phyloP scores from a whole-genome alignment of 2,329 filamentous ascomycete genomes.

The Leptoxyphium fumago region DNA sequence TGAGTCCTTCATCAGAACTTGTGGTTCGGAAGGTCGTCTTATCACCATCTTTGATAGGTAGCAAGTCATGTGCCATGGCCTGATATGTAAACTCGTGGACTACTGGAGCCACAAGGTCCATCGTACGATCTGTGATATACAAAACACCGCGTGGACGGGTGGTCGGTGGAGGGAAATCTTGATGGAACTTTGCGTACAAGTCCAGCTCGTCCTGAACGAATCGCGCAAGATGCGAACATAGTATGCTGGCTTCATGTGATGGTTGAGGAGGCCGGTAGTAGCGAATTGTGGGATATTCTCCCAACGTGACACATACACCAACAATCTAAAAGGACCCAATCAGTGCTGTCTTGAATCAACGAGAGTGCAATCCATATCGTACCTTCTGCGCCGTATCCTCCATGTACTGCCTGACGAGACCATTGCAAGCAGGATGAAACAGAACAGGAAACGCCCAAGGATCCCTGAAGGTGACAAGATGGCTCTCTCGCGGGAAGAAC shows the following conservation, averaged over 20 bases:
- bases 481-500: conserved; percentile 81
- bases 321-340: conserved; percentile 44
- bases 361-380: background rate
- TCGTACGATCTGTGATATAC: conserved; percentile 77
- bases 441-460: conserved; percentile 91
- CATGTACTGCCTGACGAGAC: conserved; percentile 69
- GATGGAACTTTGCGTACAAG: conserved; percentile 69
- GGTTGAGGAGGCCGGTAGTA: conserved; percentile 66
- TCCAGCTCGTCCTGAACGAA: conserved; percentile 90
- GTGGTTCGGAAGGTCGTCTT: conserved; percentile 74
- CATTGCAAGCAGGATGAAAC: conserved; percentile 82
- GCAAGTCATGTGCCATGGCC: conserved; percentile 88
- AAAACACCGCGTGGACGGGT: conserved; percentile 68
- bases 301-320: conserved; percentile 77
- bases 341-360: background rate
- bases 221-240: conserved; percentile 75
- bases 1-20: conserved; percentile 56
- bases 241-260: conserved; percentile 71
- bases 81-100: conserved; percentile 97
- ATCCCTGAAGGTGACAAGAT: conserved; percentile 80
- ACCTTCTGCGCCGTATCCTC: conserved; percentile 80
- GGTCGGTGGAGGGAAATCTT: conserved; percentile 68
- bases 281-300: conserved; percentile 83
- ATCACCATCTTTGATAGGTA: conserved; percentile 77
- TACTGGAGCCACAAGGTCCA: conserved; percentile 79